Percentiles rank a stretch among this genome's conserved stretches.
Conservation (phyloP, 192 early-diverging fungal species). For the Backusella liffmaniae region DNA sequence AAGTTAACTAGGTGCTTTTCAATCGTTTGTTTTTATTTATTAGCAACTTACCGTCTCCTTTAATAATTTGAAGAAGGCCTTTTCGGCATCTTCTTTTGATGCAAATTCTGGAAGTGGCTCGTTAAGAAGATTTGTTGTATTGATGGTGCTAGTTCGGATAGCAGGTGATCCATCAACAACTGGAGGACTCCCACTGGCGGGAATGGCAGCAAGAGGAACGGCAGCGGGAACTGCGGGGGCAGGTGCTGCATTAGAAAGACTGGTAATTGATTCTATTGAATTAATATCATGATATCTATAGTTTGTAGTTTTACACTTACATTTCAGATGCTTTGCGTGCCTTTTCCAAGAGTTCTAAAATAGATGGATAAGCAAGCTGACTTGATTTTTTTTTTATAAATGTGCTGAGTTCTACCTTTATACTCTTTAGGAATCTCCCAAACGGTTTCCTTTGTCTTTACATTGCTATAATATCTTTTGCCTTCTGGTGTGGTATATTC, state of each 20-base stretch:
- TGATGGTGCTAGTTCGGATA: slow-evolving; percentile 15
- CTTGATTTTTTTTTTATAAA: neutral
- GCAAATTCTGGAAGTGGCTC: slow-evolving; percentile 53
- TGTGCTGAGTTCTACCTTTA: slow-evolving; percentile 38
- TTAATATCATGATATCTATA: too few species aligned
- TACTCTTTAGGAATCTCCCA: slow-evolving; percentile 86
- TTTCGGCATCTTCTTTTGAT: slow-evolving; percentile 79
- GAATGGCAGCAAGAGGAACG: neutral
- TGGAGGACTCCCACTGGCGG: neutral
- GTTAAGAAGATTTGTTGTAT: slow-evolving; percentile 12
- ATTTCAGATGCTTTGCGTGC: slow-evolving; percentile 32
- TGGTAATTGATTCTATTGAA: neutral
- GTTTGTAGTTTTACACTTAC: neutral
- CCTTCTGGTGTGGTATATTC: slow-evolving; percentile 77
- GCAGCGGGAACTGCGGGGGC: neutral
- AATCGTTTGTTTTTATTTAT: neutral
- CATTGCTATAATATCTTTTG: slow-evolving; percentile 86
- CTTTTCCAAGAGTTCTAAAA: slow-evolving; percentile 36
- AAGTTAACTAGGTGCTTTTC: too few species aligned
- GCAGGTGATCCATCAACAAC: neutral
- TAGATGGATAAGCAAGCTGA: neutral
- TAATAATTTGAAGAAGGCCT: slow-evolving; percentile 75
- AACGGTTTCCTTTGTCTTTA: slow-evolving; percentile 70
- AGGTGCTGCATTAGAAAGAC: neutral
- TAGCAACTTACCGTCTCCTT: slow-evolving; percentile 54